These are phyloP conservation scores for Vigna nakashimae DNA, from an alignment of 306 rosid genomes.

Conservation along the genomic window DNA sequence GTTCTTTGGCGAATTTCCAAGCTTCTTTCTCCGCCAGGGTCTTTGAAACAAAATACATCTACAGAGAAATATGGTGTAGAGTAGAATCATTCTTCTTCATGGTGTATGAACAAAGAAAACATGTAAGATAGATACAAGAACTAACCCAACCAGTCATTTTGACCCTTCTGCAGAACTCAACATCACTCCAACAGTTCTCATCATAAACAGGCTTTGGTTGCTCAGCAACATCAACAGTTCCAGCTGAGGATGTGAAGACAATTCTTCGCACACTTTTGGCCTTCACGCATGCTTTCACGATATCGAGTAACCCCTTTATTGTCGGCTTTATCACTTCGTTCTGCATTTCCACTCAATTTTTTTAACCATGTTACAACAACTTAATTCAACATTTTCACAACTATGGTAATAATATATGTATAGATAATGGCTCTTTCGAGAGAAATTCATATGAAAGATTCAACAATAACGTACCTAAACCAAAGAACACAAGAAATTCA, in stretches of 20 bases:
- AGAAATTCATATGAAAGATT: too few relatives aligned
- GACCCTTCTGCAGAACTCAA: slow-evolving; percentile 56
- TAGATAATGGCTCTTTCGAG: too few relatives aligned
- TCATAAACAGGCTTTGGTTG: slow-evolving; percentile 43
- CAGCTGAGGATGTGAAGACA: slow-evolving; percentile 80
- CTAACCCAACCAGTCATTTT: slow-evolving; percentile 86
- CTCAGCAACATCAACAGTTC: slow-evolving; percentile 59
- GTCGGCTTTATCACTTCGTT: slow-evolving; percentile 84
- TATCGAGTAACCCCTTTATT: slow-evolving; percentile 63
- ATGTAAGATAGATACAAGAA: too few relatives aligned
- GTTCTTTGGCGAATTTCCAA: slow-evolving; percentile 69
- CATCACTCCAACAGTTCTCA: slow-evolving; percentile 74
- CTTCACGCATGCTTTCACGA: slow-evolving; percentile 67
- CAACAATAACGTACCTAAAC: too few relatives aligned
- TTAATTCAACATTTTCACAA: not conserved
- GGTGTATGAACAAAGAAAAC: not conserved
- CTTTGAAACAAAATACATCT: slow-evolving; percentile 88
- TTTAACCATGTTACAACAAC: not conserved
- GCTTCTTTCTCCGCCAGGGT: slow-evolving; percentile 82
- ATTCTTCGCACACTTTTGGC: slow-evolving; percentile 65
- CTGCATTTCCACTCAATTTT: slow-evolving; percentile 44
- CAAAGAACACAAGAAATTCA: too few relatives aligned
- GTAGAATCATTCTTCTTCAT: not conserved
- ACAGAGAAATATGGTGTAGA: not conserved
- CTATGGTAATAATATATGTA: too few relatives aligned